A percentile compares a stretch with the other conserved stretches of the same genome.
Conservation (phyloP, 306 rosid genomes). For the Adenanthera pavonina region DNA sequence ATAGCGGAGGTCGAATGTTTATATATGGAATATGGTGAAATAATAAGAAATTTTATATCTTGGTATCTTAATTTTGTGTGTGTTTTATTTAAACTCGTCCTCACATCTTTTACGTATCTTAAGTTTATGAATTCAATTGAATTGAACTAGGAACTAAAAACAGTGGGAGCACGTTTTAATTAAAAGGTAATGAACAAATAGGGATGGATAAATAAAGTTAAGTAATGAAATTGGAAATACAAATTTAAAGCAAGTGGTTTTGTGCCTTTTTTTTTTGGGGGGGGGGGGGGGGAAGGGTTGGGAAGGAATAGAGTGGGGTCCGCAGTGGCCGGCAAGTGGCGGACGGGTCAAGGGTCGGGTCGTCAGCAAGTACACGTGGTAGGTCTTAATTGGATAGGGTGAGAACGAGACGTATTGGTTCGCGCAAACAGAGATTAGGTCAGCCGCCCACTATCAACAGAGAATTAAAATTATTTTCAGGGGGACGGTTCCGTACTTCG, state of each 20-base stretch:
- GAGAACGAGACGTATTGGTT: slow-evolving; percentile 54
- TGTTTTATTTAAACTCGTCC: not conserved
- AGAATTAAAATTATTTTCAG: not conserved
- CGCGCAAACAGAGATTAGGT: slow-evolving; percentile 59
- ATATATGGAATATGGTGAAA: slow-evolving; percentile 51
- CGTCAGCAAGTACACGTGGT: slow-evolving; percentile 52
- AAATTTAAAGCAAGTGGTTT: not conserved
- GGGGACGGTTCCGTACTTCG: slow-evolving; percentile 49
- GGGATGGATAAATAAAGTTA: not conserved
- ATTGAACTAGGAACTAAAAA: not conserved
- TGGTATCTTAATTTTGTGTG: not conserved
- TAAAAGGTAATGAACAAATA: not conserved
- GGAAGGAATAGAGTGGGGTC: slow-evolving; percentile 38
- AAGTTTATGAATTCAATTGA: not conserved
- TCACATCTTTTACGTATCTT: not conserved
- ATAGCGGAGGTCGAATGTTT: slow-evolving; percentile 56
- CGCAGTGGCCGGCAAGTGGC: slow-evolving; percentile 45
- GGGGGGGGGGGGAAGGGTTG: not conserved
- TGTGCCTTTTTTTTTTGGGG: no score
- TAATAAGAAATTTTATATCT: slow-evolving; percentile 48
- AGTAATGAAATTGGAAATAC: not conserved
- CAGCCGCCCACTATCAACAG: slow-evolving; percentile 72
- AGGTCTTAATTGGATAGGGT: not conserved
- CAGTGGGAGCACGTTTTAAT: not conserved
- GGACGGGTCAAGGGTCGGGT: not conserved